phyloP scores from a whole-genome alignment of 257 asterid species.

The Eucommia ulmoides region DNA sequence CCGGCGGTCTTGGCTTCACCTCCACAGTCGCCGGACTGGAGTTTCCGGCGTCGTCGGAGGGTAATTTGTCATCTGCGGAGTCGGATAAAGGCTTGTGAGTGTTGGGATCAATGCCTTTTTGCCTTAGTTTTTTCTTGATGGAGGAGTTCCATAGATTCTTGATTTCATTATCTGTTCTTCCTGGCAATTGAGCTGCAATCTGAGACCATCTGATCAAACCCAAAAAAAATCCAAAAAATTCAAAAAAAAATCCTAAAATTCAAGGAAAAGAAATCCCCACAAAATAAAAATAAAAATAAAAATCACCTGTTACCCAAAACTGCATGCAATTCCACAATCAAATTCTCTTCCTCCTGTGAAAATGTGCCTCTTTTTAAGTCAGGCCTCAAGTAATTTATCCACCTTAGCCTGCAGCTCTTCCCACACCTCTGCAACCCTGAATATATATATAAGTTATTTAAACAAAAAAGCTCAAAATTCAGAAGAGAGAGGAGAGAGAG shows the following conservation, averaged over 20 bases:
- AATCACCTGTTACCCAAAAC: slow-evolving; percentile 83
- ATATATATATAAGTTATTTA: background rate
- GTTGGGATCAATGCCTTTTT: slow-evolving; percentile 73
- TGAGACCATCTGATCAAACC: slow-evolving; percentile 64
- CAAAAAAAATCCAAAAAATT: background rate
- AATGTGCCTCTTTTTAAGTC: slow-evolving; percentile 89
- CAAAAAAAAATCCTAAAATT: background rate
- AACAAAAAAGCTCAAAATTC: too few species aligned
- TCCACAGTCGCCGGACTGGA: slow-evolving; percentile 12
- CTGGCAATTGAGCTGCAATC: slow-evolving; percentile 77
- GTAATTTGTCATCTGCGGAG: slow-evolving; percentile 8
- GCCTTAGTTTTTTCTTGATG: slow-evolving; percentile 81
- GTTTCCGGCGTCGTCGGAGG: slow-evolving; percentile 14
- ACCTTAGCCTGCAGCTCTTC: slow-evolving; percentile 83
- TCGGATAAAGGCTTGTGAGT: slow-evolving; percentile 72
- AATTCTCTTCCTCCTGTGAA: slow-evolving; percentile 69
- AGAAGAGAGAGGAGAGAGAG: background rate
- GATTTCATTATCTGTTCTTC: slow-evolving; percentile 88
- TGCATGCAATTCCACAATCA: slow-evolving; percentile 80
- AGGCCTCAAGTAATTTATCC: slow-evolving; percentile 90
- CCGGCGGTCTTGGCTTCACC: background rate
- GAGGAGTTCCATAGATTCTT: slow-evolving; percentile 92
- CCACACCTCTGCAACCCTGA: slow-evolving; percentile 86
- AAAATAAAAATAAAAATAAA: too few species aligned
- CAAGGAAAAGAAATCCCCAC: background rate